These are phyloP conservation scores for Persicaria maculosa DNA, from an alignment of 148 eudicot species.

Conservation along the genomic window DNA sequence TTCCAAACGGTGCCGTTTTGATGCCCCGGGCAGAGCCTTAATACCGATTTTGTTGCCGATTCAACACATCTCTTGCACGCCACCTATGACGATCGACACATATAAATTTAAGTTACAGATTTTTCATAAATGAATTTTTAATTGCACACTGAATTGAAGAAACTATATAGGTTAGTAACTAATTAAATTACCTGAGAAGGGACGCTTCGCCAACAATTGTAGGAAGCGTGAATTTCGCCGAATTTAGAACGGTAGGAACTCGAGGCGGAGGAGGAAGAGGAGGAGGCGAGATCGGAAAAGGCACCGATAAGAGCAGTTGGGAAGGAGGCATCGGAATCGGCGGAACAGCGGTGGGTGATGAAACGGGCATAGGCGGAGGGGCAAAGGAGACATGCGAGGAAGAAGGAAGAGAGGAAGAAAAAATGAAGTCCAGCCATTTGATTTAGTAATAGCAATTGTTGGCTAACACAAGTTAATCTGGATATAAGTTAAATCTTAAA, in stretches of 20 bases:
- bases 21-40: neutral
- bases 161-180: too few relatives aligned
- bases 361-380: neutral
- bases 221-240: neutral
- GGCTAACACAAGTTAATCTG: neutral
- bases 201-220: neutral
- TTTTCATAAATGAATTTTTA: too few relatives aligned
- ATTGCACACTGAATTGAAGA: too few relatives aligned
- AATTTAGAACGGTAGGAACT: neutral
- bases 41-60: neutral
- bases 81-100: neutral
- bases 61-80: conserved; percentile 4
- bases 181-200: conserved; percentile 3
- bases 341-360: conserved; percentile 7
- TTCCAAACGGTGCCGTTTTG: conserved; percentile 11
- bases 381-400: neutral
- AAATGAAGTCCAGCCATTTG: neutral
- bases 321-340: neutral
- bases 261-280: neutral
- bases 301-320: neutral
- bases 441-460: too few relatives aligned
- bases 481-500: neutral
- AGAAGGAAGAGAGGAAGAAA: neutral
- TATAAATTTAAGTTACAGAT: too few relatives aligned
- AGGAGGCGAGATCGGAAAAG: neutral